Percentiles rank a stretch among this genome's conserved stretches.
These are phyloP conservation scores for Brassica cretica DNA, from an alignment of 345 rosid species.

Conservation along the genomic window DNA sequence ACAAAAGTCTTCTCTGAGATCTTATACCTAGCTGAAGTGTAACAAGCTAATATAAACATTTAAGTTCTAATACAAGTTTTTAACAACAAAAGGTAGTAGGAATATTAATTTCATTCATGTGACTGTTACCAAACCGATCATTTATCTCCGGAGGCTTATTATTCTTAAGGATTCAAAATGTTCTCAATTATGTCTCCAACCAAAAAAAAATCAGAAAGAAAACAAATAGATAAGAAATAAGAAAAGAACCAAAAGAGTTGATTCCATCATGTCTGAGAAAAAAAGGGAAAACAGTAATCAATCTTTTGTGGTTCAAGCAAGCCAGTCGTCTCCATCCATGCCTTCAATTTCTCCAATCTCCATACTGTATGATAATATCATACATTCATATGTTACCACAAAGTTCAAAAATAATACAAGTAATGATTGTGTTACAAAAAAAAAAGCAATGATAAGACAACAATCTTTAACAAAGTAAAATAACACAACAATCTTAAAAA, in stretches of 20 bases:
- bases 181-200: constrained; percentile 11
- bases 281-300: constrained; percentile 52
- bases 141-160: constrained; percentile 47
- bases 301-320: constrained; percentile 68
- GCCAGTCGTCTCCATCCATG: constrained; percentile 83
- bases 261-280: constrained; percentile 44
- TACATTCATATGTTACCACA: constrained; percentile 5
- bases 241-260: constrained; percentile 53
- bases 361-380: constrained; percentile 56
- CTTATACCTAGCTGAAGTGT: background rate
- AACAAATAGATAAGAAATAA: constrained; percentile 26
- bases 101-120: constrained; percentile 12
- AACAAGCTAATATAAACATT: background rate
- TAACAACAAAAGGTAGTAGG: background rate
- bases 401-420: background rate
- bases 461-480: background rate
- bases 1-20: background rate
- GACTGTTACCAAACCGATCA: constrained; percentile 37
- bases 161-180: constrained; percentile 27
- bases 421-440: background rate
- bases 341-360: constrained; percentile 94
- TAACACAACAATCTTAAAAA: too few relatives aligned
- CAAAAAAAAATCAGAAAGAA: constrained; percentile 19
- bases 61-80: background rate
- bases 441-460: background rate